Conservation (phyloP, 1,284 basidiomycete species). For the Rhodotorula sp. region DNA sequence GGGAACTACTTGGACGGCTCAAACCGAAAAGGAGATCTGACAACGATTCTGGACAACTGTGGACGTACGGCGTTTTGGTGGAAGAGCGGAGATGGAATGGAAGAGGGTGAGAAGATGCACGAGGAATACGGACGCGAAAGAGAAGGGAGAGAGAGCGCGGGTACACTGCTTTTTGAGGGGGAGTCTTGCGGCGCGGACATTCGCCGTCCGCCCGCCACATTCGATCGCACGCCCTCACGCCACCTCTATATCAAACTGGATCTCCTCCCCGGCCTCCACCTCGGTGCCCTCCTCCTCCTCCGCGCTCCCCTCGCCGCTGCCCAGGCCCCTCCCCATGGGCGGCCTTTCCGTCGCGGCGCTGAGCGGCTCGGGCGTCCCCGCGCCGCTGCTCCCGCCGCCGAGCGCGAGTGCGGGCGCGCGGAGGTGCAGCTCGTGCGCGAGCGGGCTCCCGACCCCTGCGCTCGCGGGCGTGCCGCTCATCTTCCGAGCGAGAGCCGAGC, state of each 20-base stretch:
- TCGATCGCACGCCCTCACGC: background rate
- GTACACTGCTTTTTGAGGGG: too few species aligned
- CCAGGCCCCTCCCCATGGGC: background rate
- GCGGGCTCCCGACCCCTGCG: background rate
- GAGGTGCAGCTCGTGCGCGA: constrained; percentile 3
- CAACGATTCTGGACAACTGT: too few species aligned
- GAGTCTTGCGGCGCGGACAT: too few species aligned
- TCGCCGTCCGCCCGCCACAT: too few species aligned
- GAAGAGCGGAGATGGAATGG: too few species aligned
- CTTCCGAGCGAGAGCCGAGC: background rate
- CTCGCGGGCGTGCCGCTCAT: background rate
- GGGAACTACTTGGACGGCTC: too few species aligned
- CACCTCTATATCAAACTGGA: constrained; percentile 37
- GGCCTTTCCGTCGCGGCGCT: background rate
- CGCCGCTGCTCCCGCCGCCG: background rate
- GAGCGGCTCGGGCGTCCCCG: background rate
- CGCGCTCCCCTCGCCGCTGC: background rate
- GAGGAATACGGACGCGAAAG: too few species aligned
- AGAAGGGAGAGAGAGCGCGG: too few species aligned
- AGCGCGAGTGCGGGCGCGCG: background rate
- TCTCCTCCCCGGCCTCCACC: constrained; percentile 21
- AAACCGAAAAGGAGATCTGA: too few species aligned
- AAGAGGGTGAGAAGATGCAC: too few species aligned
- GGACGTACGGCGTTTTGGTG: too few species aligned
- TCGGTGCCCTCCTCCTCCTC: constrained; percentile 12